Percentiles rank a stretch among this genome's conserved stretches.
Conservation (phyloP, 345 rosid species). For the Salix dunnii region DNA sequence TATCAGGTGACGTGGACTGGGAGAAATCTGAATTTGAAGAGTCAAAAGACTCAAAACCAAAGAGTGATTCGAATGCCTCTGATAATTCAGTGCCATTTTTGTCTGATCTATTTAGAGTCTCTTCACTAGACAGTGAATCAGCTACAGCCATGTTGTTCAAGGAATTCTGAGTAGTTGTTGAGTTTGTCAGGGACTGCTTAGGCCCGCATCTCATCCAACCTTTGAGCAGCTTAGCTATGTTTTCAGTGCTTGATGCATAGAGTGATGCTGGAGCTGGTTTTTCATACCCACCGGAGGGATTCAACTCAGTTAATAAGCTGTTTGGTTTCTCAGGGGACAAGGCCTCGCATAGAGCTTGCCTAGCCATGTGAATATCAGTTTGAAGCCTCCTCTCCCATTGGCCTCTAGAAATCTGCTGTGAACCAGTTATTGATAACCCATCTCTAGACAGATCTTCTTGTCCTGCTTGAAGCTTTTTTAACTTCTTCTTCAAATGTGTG, state of each 20-base stretch:
- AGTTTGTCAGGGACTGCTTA: constrained; percentile 22
- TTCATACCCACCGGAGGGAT: constrained; percentile 10
- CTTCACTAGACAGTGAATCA: constrained; percentile 33
- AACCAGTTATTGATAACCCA: constrained; percentile 34
- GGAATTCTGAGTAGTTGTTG: constrained; percentile 30
- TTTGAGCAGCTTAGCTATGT: constrained; percentile 63
- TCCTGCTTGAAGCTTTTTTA: constrained; percentile 48
- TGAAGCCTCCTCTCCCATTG: constrained; percentile 90
- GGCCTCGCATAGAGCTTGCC: constrained; percentile 72
- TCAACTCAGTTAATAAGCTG: constrained; percentile 15
- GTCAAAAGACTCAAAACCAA: constrained; percentile 44
- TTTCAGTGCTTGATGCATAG: constrained; percentile 67
- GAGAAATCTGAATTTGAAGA: constrained; percentile 47
- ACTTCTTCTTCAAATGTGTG: constrained; percentile 85
- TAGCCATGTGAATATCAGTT: constrained; percentile 81
- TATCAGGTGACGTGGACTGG: constrained; percentile 39
- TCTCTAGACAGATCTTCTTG: constrained; percentile 27
- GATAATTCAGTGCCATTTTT: constrained; percentile 20
- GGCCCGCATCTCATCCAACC: constrained; percentile 52
- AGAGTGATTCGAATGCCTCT: constrained; percentile 43
- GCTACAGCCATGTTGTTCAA: constrained; percentile 11
- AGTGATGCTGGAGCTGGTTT: constrained; percentile 21
- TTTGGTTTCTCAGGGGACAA: constrained; percentile 56
- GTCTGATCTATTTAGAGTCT: constrained; percentile 24
- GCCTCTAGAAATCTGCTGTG: constrained; percentile 47